Base-by-base conservation (phyloP, 345 rosid species). In the Psidium guajava region DNA sequence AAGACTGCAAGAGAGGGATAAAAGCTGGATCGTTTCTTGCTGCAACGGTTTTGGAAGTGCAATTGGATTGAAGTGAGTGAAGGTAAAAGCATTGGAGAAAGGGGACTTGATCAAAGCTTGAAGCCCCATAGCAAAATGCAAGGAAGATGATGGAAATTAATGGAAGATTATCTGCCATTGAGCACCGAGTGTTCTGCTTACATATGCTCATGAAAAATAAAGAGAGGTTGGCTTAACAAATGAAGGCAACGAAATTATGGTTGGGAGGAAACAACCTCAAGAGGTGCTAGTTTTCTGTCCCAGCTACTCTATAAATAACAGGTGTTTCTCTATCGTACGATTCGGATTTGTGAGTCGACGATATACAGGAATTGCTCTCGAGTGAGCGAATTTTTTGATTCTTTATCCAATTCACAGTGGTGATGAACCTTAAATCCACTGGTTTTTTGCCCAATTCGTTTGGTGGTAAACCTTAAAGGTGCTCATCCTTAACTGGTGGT, bases 1-100 rank as follows among this genome's bases (percentile, higher is more conserved):
- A 85, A 1, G 93, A 89, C 54, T 88, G 83, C 25, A 69, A 69
- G 6, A 69, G 47, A 69, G 80, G 36, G 80, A 69, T 36, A 42
- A 36, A 69, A 36, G 80, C 36, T 69, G 80, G 80, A 69, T 69
- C 80, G 21, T 69, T 69, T 69, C 80, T 69, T 32, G 47, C 18
- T 36, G 80, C 20, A 24, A 69, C 9, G 47, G 47, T 0, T 69
- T 36, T 36, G 80, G 47, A 69, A 36, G 47, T 69, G 47, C 47
- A 69, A 7, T 69, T 69, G 4, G 80, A 36, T 69, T 69, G 80
- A 8, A 20, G 14, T 36, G 47, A 2, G 18, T 69, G 80, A 36
- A 36, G 80, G 47, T 25, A 69, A 18, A 69, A 69, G 80, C 80
- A 69, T 18, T 36, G 80, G 80, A 69, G 2, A 69, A 69, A 69